Evolutionary conservation across 352 stramenopile genomes (phyloP).

Genomic region (Globisporangium alternatum): DNA sequence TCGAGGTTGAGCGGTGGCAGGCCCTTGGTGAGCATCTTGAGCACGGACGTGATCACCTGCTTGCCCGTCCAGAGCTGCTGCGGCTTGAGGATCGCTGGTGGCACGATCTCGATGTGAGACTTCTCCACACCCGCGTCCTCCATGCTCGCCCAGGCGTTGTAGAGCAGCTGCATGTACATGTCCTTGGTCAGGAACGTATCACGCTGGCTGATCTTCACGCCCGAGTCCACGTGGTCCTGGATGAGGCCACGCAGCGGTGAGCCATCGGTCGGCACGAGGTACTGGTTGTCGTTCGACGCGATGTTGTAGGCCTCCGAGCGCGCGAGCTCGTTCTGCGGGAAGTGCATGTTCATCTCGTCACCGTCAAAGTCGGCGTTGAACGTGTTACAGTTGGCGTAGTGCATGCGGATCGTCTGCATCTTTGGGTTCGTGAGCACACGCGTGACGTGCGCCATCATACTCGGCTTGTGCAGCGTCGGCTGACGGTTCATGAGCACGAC

Average conservation of each 20-base stretch:
- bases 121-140: conserved; percentile 88
- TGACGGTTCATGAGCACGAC: conserved; percentile 99
- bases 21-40: conserved; percentile 92
- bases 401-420: conserved; percentile 99
- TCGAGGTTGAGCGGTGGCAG: conserved; percentile 90
- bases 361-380: conserved; percentile 99
- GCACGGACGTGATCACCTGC: conserved; percentile 97
- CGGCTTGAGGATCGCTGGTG: conserved; percentile 98
- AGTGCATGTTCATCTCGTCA: conserved; percentile 99
- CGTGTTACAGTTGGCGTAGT: conserved; percentile 99
- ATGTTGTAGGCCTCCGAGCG: conserved; percentile 98
- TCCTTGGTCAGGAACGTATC: conserved; percentile 98
- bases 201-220: conserved; percentile 97
- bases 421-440: conserved; percentile 95
- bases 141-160: conserved; percentile 95
- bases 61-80: conserved; percentile 98
- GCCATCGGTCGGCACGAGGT: conserved; percentile 97
- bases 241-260: conserved; percentile 98
- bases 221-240: conserved; percentile 99
- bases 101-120: conserved; percentile 93
- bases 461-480: conserved; percentile 99
- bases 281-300: conserved; percentile 97
- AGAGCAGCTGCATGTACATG: conserved; percentile 98
- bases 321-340: conserved; percentile 98
- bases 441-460: conserved; percentile 99